Conservation (phyloP, 2,329 filamentous ascomycete species). For the Aspergillus pseudoterreus region DNA sequence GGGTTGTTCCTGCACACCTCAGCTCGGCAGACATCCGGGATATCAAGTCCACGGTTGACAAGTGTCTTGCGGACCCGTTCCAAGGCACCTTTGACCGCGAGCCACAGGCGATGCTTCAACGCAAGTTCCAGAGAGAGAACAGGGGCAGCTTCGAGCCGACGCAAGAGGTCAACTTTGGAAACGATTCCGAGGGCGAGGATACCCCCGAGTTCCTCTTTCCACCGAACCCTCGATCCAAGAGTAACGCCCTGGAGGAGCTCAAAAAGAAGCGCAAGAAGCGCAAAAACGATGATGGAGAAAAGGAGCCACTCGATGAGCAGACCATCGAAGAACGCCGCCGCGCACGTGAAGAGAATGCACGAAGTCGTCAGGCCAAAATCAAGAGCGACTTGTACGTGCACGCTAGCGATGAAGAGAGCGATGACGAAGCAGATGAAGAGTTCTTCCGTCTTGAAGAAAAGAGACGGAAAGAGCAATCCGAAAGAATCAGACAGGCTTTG, state of each 20-base stretch:
- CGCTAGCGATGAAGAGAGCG: slow-evolving; percentile 84
- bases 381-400: slow-evolving; percentile 82
- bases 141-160: slow-evolving; percentile 28
- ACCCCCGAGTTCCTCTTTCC: slow-evolving; percentile 64
- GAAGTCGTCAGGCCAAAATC: slow-evolving; percentile 73
- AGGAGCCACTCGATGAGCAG: slow-evolving; percentile 61
- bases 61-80: slow-evolving; percentile 73
- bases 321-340: slow-evolving; percentile 57
- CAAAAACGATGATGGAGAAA: slow-evolving; percentile 42
- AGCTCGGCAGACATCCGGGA: slow-evolving; percentile 65
- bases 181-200: slow-evolving; percentile 63
- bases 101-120: slow-evolving; percentile 75
- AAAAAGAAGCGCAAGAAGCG: slow-evolving; percentile 59
- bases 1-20: slow-evolving; percentile 69
- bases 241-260: slow-evolving; percentile 54
- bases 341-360: slow-evolving; percentile 62
- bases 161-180: slow-evolving; percentile 61
- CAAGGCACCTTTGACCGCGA: slow-evolving; percentile 70
- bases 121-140: slow-evolving; percentile 53
- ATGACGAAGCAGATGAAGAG: slow-evolving; percentile 66
- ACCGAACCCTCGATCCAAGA: slow-evolving; percentile 45
- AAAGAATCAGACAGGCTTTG: slow-evolving; percentile 48
- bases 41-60: slow-evolving; percentile 67
- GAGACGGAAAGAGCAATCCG: slow-evolving; percentile 55
- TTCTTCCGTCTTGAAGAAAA: slow-evolving; percentile 77